Base-by-base conservation (phyloP, 2,329 filamentous ascomycete genomes). In the Phoma sp. region DNA sequence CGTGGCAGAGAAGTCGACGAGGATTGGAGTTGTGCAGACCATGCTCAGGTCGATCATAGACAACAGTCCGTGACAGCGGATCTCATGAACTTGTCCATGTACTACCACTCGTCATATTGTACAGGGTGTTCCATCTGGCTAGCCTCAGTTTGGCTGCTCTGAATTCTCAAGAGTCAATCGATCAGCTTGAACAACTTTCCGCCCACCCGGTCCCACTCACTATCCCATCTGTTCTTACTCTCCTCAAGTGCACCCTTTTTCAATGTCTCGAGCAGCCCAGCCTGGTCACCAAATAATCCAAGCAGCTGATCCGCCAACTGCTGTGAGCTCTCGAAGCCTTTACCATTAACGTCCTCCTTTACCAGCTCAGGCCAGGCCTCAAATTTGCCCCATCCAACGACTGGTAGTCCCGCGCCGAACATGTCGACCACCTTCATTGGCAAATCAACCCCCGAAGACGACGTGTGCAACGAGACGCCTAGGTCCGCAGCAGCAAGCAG, bases 381-480 rank as follows among this genome's bases (percentile, higher is more conserved):
- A 69, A 96, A 99, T 2, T 84, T 83, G 21, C 85, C 85, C 82
- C 95, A 98, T 4, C 92, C 93, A 0, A 89, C 87, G 0, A 99
- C 95, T 0, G 95, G 95, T 23, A 99, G 79, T 0, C 93, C 95
- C 0, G 93, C 90, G 2, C 95, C 95, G 73, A 99, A 98, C 93
- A 99, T 97, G 73, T 99, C 95, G 12, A 99, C 93, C 1, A 99
- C 92, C 77, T 99, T 99, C 95, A 99, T 99, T 0, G 95, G 95
- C 17, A 99, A 80, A 75, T 99, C 95, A 0, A 99, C 92, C 1
- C 95, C 95, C 2, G 92, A 96, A 62, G 90, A 96, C 12, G 92
- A 97, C 61, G 87, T 96, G 77, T 99, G 95, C 21, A 99, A 80
- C 51, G 91, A 96, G 20, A 99, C 86, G 9, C 95, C 95, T 0